Evolutionary conservation across 1,139 yeast genomes (phyloP).

Genomic region (Geotrichum bryndzae): DNA sequence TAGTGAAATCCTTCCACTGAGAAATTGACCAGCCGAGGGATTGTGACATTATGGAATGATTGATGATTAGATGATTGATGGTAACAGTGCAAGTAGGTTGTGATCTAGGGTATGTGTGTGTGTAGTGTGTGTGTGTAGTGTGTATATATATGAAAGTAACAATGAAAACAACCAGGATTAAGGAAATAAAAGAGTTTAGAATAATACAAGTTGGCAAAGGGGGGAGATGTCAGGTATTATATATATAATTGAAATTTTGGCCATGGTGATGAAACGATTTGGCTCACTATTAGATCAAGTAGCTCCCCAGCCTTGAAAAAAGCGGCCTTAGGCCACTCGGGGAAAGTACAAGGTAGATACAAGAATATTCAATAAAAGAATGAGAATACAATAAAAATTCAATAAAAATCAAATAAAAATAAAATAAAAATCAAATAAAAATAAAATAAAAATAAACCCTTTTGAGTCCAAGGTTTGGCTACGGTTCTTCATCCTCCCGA

Average conservation of each 20-base stretch:
- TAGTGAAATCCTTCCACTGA: conserved; percentile 70
- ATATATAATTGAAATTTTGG: neutral
- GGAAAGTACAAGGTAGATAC: neutral
- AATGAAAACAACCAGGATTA: neutral
- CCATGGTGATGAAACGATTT: neutral
- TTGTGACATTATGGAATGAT: neutral
- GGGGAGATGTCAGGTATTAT: neutral
- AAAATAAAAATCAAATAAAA: neutral
- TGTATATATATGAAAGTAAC: neutral
- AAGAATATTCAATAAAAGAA: neutral
- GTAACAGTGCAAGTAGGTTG: neutral
- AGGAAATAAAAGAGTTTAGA: neutral
- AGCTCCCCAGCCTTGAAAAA: neutral
- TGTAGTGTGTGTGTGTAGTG: neutral
- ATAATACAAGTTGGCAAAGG: neutral
- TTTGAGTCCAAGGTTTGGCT: no score
- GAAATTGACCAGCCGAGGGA: conserved; percentile 52
- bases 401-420: neutral
- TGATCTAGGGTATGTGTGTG: neutral
- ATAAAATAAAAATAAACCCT: no score
- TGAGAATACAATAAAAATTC: neutral
- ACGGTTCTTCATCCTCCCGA: no score
- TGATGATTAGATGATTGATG: neutral
- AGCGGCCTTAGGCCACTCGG: neutral
- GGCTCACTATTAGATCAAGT: neutral